phyloP scores from a whole-genome alignment of 2,329 filamentous ascomycete genomes.

The Ophiocordyceps polyrhachis-furcata region DNA sequence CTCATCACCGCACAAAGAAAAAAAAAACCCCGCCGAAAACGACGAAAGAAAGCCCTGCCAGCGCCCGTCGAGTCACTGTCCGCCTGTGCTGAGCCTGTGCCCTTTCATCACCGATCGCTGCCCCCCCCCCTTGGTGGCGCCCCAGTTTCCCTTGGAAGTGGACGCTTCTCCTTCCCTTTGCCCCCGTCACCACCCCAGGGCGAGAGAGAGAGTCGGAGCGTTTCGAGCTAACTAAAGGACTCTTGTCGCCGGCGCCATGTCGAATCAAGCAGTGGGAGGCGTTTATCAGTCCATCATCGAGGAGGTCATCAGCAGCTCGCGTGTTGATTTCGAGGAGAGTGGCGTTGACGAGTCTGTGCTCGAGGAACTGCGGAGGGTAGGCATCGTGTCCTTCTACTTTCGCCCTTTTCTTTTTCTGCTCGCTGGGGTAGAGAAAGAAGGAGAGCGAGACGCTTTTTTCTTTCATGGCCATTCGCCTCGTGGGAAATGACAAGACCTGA shows the following conservation, averaged over 20 bases:
- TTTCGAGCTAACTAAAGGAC: background rate
- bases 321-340: constrained; percentile 91
- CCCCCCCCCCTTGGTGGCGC: too few species aligned
- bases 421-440: background rate
- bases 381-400: constrained; percentile 10
- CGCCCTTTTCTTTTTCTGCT: background rate
- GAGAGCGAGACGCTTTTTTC: background rate
- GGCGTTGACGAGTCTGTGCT: constrained; percentile 78
- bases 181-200: background rate
- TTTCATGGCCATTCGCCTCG: background rate
- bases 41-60: too few species aligned
- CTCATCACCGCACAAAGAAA: too few species aligned
- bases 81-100: too few species aligned
- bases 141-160: too few species aligned
- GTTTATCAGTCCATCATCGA: constrained; percentile 66
- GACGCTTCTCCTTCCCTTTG: too few species aligned
- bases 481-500: constrained; percentile 6
- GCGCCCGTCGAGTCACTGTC: too few species aligned
- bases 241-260: constrained; percentile 25
- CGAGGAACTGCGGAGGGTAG: constrained; percentile 73
- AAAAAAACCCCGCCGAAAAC: too few species aligned
- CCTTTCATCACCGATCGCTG: too few species aligned
- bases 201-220: background rate
- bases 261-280: constrained; percentile 44
- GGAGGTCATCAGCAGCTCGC: constrained; percentile 80